A percentile compares a stretch with the other conserved stretches of the same genome.
These are phyloP conservation scores for Lasiodiplodia hormozganensis DNA, from an alignment of 2,329 filamentous ascomycete species.

Conservation along the genomic window DNA sequence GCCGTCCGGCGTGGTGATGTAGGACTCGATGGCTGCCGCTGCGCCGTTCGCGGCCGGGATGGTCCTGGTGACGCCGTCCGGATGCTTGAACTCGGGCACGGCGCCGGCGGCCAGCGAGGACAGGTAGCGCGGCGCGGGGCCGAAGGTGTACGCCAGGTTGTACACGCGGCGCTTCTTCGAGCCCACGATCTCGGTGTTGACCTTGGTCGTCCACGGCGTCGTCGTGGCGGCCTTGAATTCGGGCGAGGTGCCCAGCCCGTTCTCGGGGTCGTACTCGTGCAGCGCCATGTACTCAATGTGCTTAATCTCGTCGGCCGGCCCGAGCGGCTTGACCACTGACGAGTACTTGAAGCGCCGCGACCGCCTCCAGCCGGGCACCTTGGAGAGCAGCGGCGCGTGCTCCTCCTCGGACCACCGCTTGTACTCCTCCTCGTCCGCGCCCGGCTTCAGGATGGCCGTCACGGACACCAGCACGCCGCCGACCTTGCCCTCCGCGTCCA, in stretches of 20 bases:
- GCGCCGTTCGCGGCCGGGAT: conserved; percentile 48
- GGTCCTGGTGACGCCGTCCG: conserved; percentile 64
- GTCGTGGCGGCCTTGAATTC: conserved; percentile 65
- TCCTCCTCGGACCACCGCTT: conserved; percentile 77
- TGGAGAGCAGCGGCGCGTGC: conserved; percentile 73
- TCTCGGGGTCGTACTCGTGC: conserved; percentile 73
- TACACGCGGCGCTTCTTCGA: conserved; percentile 67
- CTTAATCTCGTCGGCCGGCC: conserved; percentile 41
- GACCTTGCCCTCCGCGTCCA: conserved; percentile 64
- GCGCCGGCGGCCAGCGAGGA: conserved; percentile 60
- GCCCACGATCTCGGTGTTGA: conserved; percentile 66
- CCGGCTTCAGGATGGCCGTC: conserved; percentile 64
- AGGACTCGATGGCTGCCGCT: conserved; percentile 66
- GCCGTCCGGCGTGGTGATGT: conserved; percentile 71
- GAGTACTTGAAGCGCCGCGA: conserved; percentile 74
- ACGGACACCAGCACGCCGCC: conserved; percentile 69
- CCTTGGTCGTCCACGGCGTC: conserved; percentile 67
- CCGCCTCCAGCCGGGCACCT: conserved; percentile 80
- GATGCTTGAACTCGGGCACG: conserved; percentile 55
- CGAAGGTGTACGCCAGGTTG: conserved; percentile 80
- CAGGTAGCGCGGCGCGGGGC: conserved; percentile 74
- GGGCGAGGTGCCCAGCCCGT: conserved; percentile 67
- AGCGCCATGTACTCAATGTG: conserved; percentile 65
- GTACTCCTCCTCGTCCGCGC: conserved; percentile 62
- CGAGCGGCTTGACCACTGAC: conserved; percentile 58